Evolutionary conservation across 345 rosid species (phyloP), one percentile per base, ranked within the genome.

Genomic region (Geranium rotundifolium): DNA sequence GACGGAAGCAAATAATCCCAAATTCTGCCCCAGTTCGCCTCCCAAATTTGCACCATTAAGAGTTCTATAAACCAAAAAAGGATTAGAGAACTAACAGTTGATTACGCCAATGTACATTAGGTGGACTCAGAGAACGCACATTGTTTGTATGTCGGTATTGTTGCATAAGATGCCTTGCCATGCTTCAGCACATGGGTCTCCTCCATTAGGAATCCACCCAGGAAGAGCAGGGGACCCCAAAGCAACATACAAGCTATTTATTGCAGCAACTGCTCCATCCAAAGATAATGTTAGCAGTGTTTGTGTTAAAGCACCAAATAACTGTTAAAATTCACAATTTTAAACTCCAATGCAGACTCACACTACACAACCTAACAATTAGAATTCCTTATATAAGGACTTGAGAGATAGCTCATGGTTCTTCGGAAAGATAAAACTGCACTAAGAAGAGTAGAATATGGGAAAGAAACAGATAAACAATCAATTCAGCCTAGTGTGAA

Each of bases 131-230:
- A 12, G 19, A 63, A 15, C 81, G 50, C 76, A 87, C 97, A 90
- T 87, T 69, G 82, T 75, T 29, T 57, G 41, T n/a, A 83, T 81
- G 56, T 78, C 80, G 9, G 97, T 77, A 62, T 59, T 84, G 64
- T 83, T 82, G 63, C 99, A 93, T 56, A 29, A 66, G 71, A 90
- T 75, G 57, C 99, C 99, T 83, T 93, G 99, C 97, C 99, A 90
- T 58, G 72, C 69, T 70, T 86, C 90, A 50, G 80, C 95, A 73
- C 99, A 93, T 0, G 99, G 99, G 75, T 93, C 99, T 82, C 99
- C 99, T 39, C 68, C 97, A 56, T 82, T 75, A 61, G 89, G 85
- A 74, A 86, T 78, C 99, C 99, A 95, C 57, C 97, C 96, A 55
- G 97, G 96, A 68, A 90, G 90, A 31, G 39, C n/a, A 73, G 97